These are phyloP conservation scores for Lithospermum erythrorhizon DNA, from an alignment of 257 asterid genomes.

Conservation along the genomic window DNA sequence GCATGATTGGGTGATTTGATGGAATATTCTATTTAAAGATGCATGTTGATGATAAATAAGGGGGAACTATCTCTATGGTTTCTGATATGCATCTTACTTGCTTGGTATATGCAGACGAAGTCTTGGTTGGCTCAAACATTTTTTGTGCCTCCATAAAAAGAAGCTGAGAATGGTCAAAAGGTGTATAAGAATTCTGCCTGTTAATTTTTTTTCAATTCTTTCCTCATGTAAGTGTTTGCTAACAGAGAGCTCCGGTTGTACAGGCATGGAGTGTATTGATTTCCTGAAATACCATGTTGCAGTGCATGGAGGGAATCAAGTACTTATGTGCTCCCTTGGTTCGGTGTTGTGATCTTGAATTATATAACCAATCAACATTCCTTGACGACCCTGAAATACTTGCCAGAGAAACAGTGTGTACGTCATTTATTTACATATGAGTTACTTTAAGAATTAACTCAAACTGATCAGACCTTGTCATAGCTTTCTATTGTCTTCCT, in stretches of 20 bases:
- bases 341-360: constrained; percentile 81
- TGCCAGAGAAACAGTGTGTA: constrained; percentile 98
- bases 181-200: constrained; percentile 22
- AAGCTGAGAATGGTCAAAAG: constrained; percentile 73
- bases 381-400: constrained; percentile 95
- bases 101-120: constrained; percentile 9
- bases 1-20: not conserved
- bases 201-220: not conserved
- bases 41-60: not conserved
- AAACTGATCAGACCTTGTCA: not conserved
- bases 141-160: constrained; percentile 16
- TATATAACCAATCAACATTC: constrained; percentile 60
- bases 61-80: not conserved
- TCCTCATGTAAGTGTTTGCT: not conserved
- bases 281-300: constrained; percentile 72
- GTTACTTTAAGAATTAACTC: constrained; percentile 1
- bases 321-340: constrained; percentile 79
- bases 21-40: not conserved
- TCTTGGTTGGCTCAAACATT: not conserved
- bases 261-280: constrained; percentile 84
- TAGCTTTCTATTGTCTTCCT: too few relatives aligned
- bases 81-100: constrained; percentile 1
- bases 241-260: constrained; percentile 1
- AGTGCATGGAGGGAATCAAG: constrained; percentile 81
- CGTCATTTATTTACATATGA: constrained; percentile 20